phyloP scores from a whole-genome alignment of 2,329 filamentous ascomycete species.

The Calonectria pauciramosa region DNA sequence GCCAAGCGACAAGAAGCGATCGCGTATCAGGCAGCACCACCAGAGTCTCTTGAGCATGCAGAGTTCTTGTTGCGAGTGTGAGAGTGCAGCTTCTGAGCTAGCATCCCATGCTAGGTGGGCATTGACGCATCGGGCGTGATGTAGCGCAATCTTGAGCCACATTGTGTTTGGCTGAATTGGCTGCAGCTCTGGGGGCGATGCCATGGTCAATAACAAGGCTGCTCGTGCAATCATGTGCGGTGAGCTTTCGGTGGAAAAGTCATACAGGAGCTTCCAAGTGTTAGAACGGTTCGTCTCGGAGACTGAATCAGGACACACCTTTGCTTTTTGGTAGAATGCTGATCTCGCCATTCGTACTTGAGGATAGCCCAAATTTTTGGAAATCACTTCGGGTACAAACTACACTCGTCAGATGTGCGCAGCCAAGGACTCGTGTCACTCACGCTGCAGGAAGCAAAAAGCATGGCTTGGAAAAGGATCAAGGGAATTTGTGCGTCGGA shows the following conservation, averaged over 20 bases:
- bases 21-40: conserved; percentile 16
- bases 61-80: neutral
- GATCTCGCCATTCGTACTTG: neutral
- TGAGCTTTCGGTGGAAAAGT: neutral
- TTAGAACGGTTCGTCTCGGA: neutral
- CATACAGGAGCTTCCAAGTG: neutral
- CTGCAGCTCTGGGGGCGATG: neutral
- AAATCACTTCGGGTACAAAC: neutral
- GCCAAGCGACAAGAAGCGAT: neutral
- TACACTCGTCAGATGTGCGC: neutral
- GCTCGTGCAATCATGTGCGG: neutral
- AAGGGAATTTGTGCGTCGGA: neutral
- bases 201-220: neutral
- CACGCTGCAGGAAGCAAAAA: conserved; percentile 10
- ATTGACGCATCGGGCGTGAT: neutral
- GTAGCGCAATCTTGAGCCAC: conserved; percentile 7
- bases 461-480: conserved; percentile 5
- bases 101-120: neutral
- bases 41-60: neutral
- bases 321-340: conserved; percentile 7
- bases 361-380: neutral
- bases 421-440: neutral
- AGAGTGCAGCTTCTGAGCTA: neutral
- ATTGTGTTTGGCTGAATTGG: conserved; percentile 2
- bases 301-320: neutral